Conservation (phyloP, 129 eudicot genomes). For the Chrysanthemum lavandulifolium region DNA sequence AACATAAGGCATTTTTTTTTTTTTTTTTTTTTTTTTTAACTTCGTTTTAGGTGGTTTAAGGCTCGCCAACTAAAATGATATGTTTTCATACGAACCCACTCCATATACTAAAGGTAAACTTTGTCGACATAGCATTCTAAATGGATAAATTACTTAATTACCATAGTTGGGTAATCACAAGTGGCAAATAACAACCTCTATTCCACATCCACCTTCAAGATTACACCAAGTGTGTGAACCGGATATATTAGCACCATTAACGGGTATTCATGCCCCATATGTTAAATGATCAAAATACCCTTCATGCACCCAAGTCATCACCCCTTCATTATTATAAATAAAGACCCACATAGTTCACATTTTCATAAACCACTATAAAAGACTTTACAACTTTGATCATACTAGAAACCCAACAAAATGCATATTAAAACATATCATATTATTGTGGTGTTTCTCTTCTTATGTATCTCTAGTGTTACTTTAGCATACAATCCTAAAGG, state of each 20-base stretch:
- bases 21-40: too few species aligned
- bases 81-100: too few species aligned
- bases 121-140: neutral
- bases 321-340: conserved; percentile 29
- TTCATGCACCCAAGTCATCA: conserved; percentile 21
- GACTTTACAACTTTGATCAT: conserved; percentile 3
- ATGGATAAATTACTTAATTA: conserved; percentile 22
- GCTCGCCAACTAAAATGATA: too few species aligned
- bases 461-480: conserved; percentile 21
- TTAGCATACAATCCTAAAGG: conserved; percentile 26
- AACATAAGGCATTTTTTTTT: too few species aligned
- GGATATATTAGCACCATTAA: conserved; percentile 26
- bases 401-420: conserved; percentile 20
- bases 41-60: too few species aligned
- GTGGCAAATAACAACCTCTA: conserved; percentile 32
- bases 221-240: conserved; percentile 27
- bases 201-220: conserved; percentile 34
- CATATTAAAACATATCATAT: conserved; percentile 25
- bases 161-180: conserved; percentile 33
- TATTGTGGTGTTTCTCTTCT: conserved; percentile 19
- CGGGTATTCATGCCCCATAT: conserved; percentile 22
- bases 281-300: conserved; percentile 25
- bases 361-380: conserved; percentile 20
- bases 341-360: conserved; percentile 25
- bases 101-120: neutral